These are phyloP conservation scores for Geotrichum restrictum DNA, from an alignment of 1,139 yeast species.

Conservation along the genomic window DNA sequence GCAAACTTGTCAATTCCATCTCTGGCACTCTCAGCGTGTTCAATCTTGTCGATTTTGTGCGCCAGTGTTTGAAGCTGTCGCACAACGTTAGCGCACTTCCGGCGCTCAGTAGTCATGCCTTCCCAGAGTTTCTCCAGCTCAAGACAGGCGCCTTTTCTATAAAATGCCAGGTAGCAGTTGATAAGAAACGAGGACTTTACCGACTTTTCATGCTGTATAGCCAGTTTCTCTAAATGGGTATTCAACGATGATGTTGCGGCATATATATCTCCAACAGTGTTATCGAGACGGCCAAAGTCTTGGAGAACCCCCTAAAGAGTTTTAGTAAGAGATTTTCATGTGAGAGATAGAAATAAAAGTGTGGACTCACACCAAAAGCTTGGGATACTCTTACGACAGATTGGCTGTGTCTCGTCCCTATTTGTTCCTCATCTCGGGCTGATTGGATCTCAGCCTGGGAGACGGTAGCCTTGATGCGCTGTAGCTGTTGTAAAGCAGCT, in stretches of 20 bases:
- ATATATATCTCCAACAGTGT: constrained; percentile 47
- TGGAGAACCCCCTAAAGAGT: constrained; percentile 32
- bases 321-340: not conserved
- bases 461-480: constrained; percentile 56
- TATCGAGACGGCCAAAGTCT: constrained; percentile 57
- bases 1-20: constrained; percentile 64
- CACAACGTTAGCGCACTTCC: constrained; percentile 66
- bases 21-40: constrained; percentile 48
- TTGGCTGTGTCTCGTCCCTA: constrained; percentile 63
- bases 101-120: constrained; percentile 46
- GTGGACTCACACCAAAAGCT: constrained; percentile 12
- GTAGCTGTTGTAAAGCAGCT: constrained; percentile 70
- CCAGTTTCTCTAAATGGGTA: constrained; percentile 64
- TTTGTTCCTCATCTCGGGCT: constrained; percentile 55
- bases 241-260: constrained; percentile 71
- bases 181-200: constrained; percentile 69
- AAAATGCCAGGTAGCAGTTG: constrained; percentile 72
- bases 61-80: constrained; percentile 63
- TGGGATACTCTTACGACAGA: constrained; percentile 46
- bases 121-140: constrained; percentile 44
- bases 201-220: constrained; percentile 74
- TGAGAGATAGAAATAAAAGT: too few relatives aligned
- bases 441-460: constrained; percentile 46
- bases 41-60: constrained; percentile 44
- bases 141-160: constrained; percentile 56